These are phyloP conservation scores for Phaeosphaeriaceae sp. DNA, from an alignment of 2,329 filamentous ascomycete genomes.

Conservation along the genomic window DNA sequence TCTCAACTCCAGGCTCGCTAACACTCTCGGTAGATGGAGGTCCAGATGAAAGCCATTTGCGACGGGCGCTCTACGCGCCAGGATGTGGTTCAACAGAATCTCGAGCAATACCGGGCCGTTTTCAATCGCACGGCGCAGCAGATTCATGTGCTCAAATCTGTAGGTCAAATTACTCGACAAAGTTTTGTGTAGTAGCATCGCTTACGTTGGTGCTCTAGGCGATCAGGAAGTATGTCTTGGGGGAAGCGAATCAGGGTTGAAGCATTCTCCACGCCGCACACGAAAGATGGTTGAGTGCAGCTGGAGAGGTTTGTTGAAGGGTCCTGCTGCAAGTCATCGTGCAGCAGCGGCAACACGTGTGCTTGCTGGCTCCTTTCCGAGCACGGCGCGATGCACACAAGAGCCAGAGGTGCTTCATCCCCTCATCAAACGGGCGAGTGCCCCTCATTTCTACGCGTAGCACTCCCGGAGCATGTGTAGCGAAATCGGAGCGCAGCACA, in stretches of 20 bases:
- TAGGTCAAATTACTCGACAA: conserved; percentile 42
- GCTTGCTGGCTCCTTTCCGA: conserved; percentile 15
- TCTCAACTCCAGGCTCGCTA: conserved; percentile 10
- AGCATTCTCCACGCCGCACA: conserved; percentile 32
- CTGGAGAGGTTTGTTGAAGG: background rate
- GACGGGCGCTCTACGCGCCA: conserved; percentile 79
- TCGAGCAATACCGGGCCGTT: conserved; percentile 85
- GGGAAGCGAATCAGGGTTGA: conserved; percentile 47
- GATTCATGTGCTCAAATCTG: conserved; percentile 67
- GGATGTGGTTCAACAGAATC: conserved; percentile 79
- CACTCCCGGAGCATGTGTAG: conserved; percentile 22
- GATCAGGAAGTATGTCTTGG: conserved; percentile 49
- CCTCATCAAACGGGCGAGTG: background rate
- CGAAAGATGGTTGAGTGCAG: background rate
- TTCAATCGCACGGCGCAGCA: conserved; percentile 83
- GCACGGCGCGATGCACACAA: background rate
- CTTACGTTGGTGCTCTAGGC: conserved; percentile 36
- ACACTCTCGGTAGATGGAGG: conserved; percentile 71
- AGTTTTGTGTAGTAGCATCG: conserved; percentile 22
- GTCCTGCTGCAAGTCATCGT: conserved; percentile 12
- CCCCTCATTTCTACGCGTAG: conserved; percentile 6
- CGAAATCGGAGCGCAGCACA: conserved; percentile 37
- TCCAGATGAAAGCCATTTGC: conserved; percentile 96
- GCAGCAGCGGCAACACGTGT: conserved; percentile 19
- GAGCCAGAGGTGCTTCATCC: background rate